Base-by-base conservation (phyloP, 2,329 filamentous ascomycete species). In the Xylogone sp. region DNA sequence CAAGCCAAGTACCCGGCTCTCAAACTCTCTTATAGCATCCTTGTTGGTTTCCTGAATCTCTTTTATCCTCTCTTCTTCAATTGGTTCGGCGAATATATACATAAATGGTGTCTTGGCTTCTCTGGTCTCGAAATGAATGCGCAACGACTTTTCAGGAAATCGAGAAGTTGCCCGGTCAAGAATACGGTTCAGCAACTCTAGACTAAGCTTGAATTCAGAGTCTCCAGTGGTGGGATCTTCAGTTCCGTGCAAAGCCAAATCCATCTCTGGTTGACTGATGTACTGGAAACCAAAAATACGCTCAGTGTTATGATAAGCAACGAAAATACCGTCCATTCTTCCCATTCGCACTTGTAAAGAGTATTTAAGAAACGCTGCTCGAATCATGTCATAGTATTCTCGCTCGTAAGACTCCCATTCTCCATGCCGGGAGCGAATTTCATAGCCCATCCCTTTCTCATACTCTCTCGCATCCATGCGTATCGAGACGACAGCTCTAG, bases 201-300 rank as follows among this genome's bases (percentile, higher is more conserved):
- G 63, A 69, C 91, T 97, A 24, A 89, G 69, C 65, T 85, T 87
- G 72, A 97, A 97, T 66, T 99, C 94, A 45, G 79, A 74, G 63
- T 97, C 86, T 20, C 95, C 95, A 5, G 96, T 70, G 1, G 70
- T 64, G 0, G 75, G 75, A 61, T 91, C 76, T 0, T 68, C 62
- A 47, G 90, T 86, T 20, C 90, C 91, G 65, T 99, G 95, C n/a
- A 99, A 70, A 0, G 90, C 81, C n/a, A 77, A 66, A 66, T 99
- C 94, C 87, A 99, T 91, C 65, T 99, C 94, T 3, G 81, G 67
- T 13, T 97, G 71, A 53, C 84, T 85, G 54, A 99, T 80, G 66
- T 99, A 99, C 69, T 99, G 94, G 69, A 99, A 99, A 5, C 94
- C 94, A 66, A 99, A 99, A 46, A 99, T 96, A 50, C 92, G 87